phyloP scores from a whole-genome alignment of 306 rosid genomes.

The Fragaria ananassa region DNA sequence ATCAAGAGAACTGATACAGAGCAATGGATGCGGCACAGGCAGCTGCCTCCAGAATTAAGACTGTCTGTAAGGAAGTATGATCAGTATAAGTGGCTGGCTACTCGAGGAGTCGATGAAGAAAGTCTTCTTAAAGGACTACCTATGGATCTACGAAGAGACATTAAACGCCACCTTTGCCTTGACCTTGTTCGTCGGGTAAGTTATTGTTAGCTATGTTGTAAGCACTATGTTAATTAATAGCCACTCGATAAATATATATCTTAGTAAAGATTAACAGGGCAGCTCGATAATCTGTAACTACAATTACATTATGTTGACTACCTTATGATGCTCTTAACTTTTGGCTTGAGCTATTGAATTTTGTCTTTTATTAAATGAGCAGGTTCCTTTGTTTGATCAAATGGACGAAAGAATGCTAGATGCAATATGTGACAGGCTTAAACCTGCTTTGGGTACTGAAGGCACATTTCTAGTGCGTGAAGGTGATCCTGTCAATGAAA shows the following conservation, averaged over 20 bases:
- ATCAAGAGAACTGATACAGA: constrained; percentile 84
- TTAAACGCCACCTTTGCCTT: constrained; percentile 95
- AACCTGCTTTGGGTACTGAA: constrained; percentile 76
- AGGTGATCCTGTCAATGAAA: constrained; percentile 88
- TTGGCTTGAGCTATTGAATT: background rate
- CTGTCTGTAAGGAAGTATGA: constrained; percentile 69
- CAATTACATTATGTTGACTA: background rate
- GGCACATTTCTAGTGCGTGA: constrained; percentile 77
- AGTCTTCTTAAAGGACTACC: constrained; percentile 71
- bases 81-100: constrained; percentile 92
- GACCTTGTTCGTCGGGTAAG: constrained; percentile 87
- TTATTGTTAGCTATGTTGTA: background rate
- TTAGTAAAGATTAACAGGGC: background rate
- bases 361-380: background rate
- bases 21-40: constrained; percentile 97
- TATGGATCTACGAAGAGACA: constrained; percentile 78
- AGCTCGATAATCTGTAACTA: background rate
- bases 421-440: constrained; percentile 90
- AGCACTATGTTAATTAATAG: background rate
- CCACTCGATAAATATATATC: background rate
- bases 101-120: constrained; percentile 92
- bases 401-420: constrained; percentile 96
- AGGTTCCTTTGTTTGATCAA: constrained; percentile 89
- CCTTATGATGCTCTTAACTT: background rate
- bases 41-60: constrained; percentile 66